Base-by-base conservation (phyloP, 495 filamentous ascomycete species). In the Tetracladium setigerum region DNA sequence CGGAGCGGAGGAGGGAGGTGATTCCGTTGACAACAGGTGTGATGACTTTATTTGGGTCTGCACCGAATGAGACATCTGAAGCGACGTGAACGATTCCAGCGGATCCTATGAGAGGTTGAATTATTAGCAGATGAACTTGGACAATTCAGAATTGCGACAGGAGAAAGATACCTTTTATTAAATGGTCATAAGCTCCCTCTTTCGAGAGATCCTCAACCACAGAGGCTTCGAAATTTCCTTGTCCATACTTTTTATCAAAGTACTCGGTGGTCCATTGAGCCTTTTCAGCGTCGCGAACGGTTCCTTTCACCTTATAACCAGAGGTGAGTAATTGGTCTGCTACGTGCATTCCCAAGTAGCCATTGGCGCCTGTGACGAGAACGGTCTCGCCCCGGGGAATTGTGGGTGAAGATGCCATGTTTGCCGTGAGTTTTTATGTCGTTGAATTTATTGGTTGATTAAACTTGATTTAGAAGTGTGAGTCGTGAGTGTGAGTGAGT, bases 301-400 rank as follows among this genome's bases (percentile, higher is more conserved):
- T 77, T 16, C 77, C 76, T 14, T 72, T 64, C 15, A 81, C 73
- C 13, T 51, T 54, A 50, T 74, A 79, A 30, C 74, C 74, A 2
- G 67, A 58, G 11, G 57, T 47, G 6, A 82, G 67, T 10, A 79
- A 57, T 24, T 71, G 53, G 55, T 77, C 62, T 41, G 65, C 65
- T 15, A 73, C 56, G 49, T 81, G 69, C 35, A 67, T 71, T 13
- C 57, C 77, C 43, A 82, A 73, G 52, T 66, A 76, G 40, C 78
- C 77, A 53, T 73, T 81, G 15, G 59, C 69, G 16, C 76, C 76
- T 5, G 77, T 82, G 24, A 83, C 67, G 14, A 81, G 64, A 48
- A 73, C 54, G 19, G 58, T 30, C 1, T 46, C 53, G 14, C 27
- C 50, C 32, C 47, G 38, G 7, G 55, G 46, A 14, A 54, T 53